Conservation (phyloP, 148 eudicot genomes). For the Cornus kousa region DNA sequence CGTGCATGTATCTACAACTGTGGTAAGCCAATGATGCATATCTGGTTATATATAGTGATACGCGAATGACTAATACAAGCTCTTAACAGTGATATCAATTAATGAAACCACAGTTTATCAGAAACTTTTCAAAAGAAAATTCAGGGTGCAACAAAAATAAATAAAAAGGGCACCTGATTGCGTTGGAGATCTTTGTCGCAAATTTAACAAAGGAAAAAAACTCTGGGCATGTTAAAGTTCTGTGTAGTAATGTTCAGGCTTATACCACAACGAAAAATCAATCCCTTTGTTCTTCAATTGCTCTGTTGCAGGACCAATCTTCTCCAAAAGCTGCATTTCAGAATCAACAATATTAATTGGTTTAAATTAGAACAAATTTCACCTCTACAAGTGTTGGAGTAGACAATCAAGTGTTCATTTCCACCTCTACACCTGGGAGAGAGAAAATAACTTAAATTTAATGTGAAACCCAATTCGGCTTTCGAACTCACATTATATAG, state of each 20-base stretch:
- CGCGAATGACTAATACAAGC: background rate
- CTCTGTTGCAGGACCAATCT: constrained; percentile 86
- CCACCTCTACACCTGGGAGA: background rate
- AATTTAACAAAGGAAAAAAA: constrained; percentile 6
- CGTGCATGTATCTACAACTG: background rate
- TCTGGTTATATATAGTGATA: no score
- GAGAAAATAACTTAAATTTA: background rate
- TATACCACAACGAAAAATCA: constrained; percentile 85
- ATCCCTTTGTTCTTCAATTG: constrained; percentile 74
- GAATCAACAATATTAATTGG: background rate
- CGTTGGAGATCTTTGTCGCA: background rate
- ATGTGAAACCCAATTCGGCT: background rate
- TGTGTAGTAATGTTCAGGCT: constrained; percentile 73
- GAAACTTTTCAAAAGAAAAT: background rate
- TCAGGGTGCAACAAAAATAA: background rate
- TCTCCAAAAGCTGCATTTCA: constrained; percentile 76
- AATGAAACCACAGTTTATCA: background rate
- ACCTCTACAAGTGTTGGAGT: background rate
- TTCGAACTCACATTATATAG: background rate
- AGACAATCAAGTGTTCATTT: background rate
- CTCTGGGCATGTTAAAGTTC: constrained; percentile 44
- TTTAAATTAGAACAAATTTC: background rate
- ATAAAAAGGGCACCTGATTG: constrained; percentile 13
- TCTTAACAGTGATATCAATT: background rate
- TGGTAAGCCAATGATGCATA: background rate